Evolutionary conservation across 257 asterid genomes (phyloP), one percentile per base, ranked within the genome.

Genomic region (Prunella vulgaris): DNA sequence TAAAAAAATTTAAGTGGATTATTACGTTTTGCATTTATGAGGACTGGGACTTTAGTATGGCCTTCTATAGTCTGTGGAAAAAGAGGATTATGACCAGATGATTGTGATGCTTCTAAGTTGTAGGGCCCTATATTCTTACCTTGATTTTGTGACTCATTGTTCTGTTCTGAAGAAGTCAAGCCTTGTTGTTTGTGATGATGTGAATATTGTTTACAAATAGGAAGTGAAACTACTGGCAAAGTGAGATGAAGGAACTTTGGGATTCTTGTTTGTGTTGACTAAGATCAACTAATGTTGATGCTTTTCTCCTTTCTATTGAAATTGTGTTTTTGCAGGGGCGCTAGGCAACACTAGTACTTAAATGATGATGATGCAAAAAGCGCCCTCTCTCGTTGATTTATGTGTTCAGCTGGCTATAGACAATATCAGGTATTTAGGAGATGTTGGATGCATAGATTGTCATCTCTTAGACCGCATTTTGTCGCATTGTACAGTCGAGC

Each of bases 401-500:
- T 88, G 95, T 74, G 91, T 92, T 69, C 86, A 69, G 77, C 17
- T 74, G 61, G 97, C 90, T 7, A 73, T 93, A 74, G 88, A 82
- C 74, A 87, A 90, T 80, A 84, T 88, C 69, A 75, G 89, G 69
- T 87, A 90, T 83, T 84, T 93, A 25, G 96, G 98, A 51, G 82
- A 93, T 82, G 96, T 93, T 75, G 97, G 98, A 49, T 90, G 83
- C 77, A 83, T 92, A 4, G 98, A 93, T 21, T 33, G 2, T 69
- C 84, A 86, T 76, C 90, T 93, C 61, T 80, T 93, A 52, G 95
- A 85, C 35, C 96, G 96, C 59, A 77, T 93, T 79, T 74, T 93
- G 53, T 80, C 90, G 40, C 97, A 91, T 69, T 91, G 99, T 75
- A 68, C 90, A 4, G 72, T 84, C 46, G 96, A 86, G n/a, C 96